Evolutionary conservation across 345 rosid genomes (phyloP).

Genomic region (Ceriops decandra): DNA sequence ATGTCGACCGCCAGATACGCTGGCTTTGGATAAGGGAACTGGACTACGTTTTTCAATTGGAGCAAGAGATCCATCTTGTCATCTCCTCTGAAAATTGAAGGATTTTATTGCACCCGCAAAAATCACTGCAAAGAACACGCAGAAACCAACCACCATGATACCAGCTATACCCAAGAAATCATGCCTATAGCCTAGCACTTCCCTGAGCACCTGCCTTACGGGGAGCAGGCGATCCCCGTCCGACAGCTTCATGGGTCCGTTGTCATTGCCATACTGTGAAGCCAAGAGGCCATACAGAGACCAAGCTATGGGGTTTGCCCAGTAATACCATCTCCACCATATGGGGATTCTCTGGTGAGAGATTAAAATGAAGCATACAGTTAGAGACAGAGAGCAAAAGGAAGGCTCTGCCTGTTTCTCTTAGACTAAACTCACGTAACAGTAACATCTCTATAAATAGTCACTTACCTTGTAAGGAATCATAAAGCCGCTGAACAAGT

Average conservation of each 20-base stretch:
- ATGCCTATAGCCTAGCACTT: slow-evolving; percentile 67
- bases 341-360: slow-evolving; percentile 76
- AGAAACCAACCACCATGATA: slow-evolving; percentile 64
- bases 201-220: slow-evolving; percentile 45
- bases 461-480: slow-evolving; percentile 77
- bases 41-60: no score
- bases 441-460: no score
- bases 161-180: slow-evolving; percentile 75
- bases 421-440: no score
- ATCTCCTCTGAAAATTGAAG: slow-evolving; percentile 92
- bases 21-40: no score
- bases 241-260: slow-evolving; percentile 43
- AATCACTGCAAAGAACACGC: slow-evolving; percentile 58
- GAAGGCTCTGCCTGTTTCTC: no score
- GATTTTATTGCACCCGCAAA: slow-evolving; percentile 82
- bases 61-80: slow-evolving; percentile 12
- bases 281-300: slow-evolving; percentile 75
- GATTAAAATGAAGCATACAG: neutral
- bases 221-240: slow-evolving; percentile 52
- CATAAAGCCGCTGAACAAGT: slow-evolving; percentile 97
- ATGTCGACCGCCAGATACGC: no score
- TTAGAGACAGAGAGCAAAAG: no score
- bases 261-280: slow-evolving; percentile 76
- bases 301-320: slow-evolving; percentile 99
- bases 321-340: slow-evolving; percentile 99